Evolutionary conservation across 768 basidiomycete genomes (phyloP), one percentile per base, ranked within the genome.

Genomic region (Chlorophyllum brunneum): DNA sequence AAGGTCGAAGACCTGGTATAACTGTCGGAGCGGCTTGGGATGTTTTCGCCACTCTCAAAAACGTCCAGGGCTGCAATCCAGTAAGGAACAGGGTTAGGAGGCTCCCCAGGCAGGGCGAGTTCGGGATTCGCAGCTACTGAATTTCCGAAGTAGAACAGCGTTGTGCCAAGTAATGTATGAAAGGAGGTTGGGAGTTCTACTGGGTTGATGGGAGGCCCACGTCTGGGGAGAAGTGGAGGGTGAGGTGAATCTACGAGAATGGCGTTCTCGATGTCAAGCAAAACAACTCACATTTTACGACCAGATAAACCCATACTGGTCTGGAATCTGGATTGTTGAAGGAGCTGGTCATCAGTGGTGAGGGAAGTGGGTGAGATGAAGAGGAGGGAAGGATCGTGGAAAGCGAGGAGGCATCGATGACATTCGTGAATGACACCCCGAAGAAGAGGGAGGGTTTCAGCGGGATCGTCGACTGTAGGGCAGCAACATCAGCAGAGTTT

Each of bases 51-150:
- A 5, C 78, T 80, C 66, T 86, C 82, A 58, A 88, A 84, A 5
- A 84, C 81, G 59, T 86, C 84, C 48, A 88, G 70, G 1, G 85
- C 82, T n/a, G 79, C 76, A 31, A 83, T 73, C 80, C 82, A 87
- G 63, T 85, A 86, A 0, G 77, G 72, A 3, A 71, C 68, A 10
- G 81, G 71, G 2, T 60, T 66, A 11, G 61, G 59, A 7, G 83
- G 84, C 57, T 88, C 85, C 33, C 79, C 83, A 2, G 72, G 64
- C 9, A 80, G 65, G 1, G 77, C 78, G 11, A 82, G 67, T 1
- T 73, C 63, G 1, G 79, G 66, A 39, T 81, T 72, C 54, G 77
- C 76, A 4, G 75, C 75, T 48, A 88, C 74, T 50, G 83, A 65
- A 57, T 77, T 82, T 41, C 83, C 86, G 54, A 85, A 79, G 52